Conservation (phyloP, 345 rosid genomes). For the Aurinia saxatilis region DNA sequence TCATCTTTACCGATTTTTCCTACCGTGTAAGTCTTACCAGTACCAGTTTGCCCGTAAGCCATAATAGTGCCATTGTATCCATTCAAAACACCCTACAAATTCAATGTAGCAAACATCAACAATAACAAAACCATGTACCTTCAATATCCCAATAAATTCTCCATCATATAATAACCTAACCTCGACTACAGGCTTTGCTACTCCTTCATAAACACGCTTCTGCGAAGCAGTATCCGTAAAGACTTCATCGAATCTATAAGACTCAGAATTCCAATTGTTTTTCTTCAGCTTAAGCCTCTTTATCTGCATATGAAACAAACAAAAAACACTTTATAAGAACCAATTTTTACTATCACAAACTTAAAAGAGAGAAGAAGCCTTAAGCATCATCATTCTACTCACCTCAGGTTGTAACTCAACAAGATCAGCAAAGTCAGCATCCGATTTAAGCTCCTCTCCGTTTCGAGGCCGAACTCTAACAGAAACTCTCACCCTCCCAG, state of each 20-base stretch:
- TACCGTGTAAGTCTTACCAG: constrained; percentile 86
- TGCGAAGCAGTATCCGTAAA: constrained; percentile 80
- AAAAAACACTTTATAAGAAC: not conserved
- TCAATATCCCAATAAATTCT: not conserved
- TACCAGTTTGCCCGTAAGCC: constrained; percentile 99
- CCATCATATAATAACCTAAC: constrained; percentile 27
- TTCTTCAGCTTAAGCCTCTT: constrained; percentile 75
- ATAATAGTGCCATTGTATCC: constrained; percentile 96
- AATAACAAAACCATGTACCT: not conserved
- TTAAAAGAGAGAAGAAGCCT: not conserved
- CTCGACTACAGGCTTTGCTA: constrained; percentile 91
- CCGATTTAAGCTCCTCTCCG: constrained; percentile 58
- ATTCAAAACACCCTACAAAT: constrained; percentile 73
- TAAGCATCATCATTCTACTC: not conserved
- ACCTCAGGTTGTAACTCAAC: constrained; percentile 94
- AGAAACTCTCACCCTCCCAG: constrained; percentile 86
- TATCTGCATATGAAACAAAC: constrained; percentile 35
- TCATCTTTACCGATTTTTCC: constrained; percentile 81
- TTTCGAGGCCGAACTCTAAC: constrained; percentile 80
- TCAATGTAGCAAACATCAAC: not conserved
- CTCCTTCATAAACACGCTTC: constrained; percentile 86
- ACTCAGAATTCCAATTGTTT: constrained; percentile 87
- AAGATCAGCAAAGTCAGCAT: constrained; percentile 79
- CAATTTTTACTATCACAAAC: not conserved
- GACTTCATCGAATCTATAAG: constrained; percentile 77